Conservation (phyloP, 179 eudicot genomes). For the Amaranthus tricolor region DNA sequence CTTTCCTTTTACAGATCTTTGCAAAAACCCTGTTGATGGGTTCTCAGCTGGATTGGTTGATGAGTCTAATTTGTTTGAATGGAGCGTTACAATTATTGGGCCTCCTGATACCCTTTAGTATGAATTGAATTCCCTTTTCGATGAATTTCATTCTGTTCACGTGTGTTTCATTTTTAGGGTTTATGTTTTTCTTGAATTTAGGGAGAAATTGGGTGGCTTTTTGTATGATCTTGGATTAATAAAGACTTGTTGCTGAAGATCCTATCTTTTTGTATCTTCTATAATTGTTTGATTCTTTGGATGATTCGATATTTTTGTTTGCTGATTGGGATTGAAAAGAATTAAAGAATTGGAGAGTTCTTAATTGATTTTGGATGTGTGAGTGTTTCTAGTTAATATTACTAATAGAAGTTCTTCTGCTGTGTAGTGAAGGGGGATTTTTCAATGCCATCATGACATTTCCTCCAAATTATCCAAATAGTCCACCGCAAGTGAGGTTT, state of each 20-base stretch:
- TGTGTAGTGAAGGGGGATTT: slow-evolving; percentile 89
- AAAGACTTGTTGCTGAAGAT: slow-evolving; percentile 5
- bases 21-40: slow-evolving; percentile 79
- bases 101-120: slow-evolving; percentile 86
- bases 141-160: slow-evolving; percentile 10
- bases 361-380: slow-evolving; percentile 11
- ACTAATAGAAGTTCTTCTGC: slow-evolving; percentile 11
- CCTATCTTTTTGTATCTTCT: background rate
- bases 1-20: slow-evolving; percentile 50
- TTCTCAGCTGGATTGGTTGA: slow-evolving; percentile 84
- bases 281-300: slow-evolving; percentile 5
- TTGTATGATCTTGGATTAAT: slow-evolving; percentile 13
- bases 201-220: slow-evolving; percentile 2
- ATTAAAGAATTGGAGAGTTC: too few relatives aligned
- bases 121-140: slow-evolving; percentile 18
- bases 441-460: slow-evolving; percentile 90
- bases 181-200: background rate
- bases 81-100: slow-evolving; percentile 81
- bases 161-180: slow-evolving; percentile 8
- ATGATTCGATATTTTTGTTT: slow-evolving; percentile 15
- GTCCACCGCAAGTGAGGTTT: slow-evolving; percentile 87
- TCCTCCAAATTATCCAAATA: slow-evolving; percentile 84
- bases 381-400: background rate
- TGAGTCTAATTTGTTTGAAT: slow-evolving; percentile 71
- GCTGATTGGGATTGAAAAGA: background rate